Percentiles rank a stretch among this genome's conserved stretches.
phyloP scores from a whole-genome alignment of 2,329 filamentous ascomycete genomes.

The Fusarium austroafricanum region DNA sequence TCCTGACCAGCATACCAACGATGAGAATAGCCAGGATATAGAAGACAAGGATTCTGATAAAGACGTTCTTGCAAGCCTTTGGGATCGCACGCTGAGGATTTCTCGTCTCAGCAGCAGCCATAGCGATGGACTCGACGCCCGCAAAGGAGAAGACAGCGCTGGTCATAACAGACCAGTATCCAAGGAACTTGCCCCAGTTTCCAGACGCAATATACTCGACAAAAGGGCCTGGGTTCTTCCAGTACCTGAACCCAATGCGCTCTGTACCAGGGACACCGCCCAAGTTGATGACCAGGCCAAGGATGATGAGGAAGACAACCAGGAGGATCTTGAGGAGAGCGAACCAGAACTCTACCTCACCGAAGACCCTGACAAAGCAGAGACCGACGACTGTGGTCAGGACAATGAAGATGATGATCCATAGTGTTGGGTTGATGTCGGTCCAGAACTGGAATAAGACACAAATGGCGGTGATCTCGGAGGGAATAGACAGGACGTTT shows the following conservation, averaged over 20 bases:
- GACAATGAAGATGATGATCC: conserved; percentile 44
- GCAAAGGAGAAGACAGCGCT: conserved; percentile 77
- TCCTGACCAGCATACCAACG: conserved; percentile 74
- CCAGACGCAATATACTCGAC: conserved; percentile 71
- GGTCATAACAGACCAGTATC: conserved; percentile 71
- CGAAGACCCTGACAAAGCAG: conserved; percentile 63
- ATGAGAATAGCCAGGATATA: conserved; percentile 77
- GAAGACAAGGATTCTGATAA: conserved; percentile 68
- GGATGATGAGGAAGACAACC: conserved; percentile 62
- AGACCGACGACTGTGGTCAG: conserved; percentile 42
- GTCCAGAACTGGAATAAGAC: conserved; percentile 55
- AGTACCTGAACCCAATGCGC: conserved; percentile 43
- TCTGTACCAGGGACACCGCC: conserved; percentile 40
- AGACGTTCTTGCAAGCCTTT: conserved; percentile 66
- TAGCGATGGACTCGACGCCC: conserved; percentile 72
- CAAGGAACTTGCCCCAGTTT: conserved; percentile 72
- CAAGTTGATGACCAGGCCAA: conserved; percentile 55
- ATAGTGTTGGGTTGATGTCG: conserved; percentile 45
- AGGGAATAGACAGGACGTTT: conserved; percentile 62
- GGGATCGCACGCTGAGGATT: conserved; percentile 67
- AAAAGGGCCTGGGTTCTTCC: conserved; percentile 72
- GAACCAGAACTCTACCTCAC: conserved; percentile 65
- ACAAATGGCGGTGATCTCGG: conserved; percentile 61
- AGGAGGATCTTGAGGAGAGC: conserved; percentile 62
- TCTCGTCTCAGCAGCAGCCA: conserved; percentile 69